Percentiles rank a stretch among this genome's conserved stretches.
These are phyloP conservation scores for Nannizziopsis arthrosporioides DNA, from an alignment of 2,329 filamentous ascomycete genomes.

Conservation along the genomic window DNA sequence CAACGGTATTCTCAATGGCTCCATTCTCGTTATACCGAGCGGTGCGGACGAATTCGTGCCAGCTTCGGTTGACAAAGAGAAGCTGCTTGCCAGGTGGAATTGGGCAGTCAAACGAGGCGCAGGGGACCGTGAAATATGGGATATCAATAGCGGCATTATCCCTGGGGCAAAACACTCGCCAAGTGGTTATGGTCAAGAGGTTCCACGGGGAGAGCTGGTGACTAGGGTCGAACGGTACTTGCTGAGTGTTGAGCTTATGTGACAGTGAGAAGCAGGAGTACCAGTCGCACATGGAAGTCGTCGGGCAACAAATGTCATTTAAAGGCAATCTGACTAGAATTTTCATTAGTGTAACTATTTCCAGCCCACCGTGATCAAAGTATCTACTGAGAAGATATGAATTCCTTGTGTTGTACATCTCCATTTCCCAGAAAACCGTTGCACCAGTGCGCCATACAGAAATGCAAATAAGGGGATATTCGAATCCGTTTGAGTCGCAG, in stretches of 20 bases:
- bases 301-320: not conserved
- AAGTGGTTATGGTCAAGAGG: slow-evolving; percentile 38
- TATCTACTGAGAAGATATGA: slow-evolving; percentile 11
- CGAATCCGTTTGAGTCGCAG: slow-evolving; percentile 1
- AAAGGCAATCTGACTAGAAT: not conserved
- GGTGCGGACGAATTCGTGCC: slow-evolving; percentile 38
- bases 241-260: slow-evolving; percentile 18
- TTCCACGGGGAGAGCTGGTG: slow-evolving; percentile 26
- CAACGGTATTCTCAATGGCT: slow-evolving; percentile 28
- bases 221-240: slow-evolving; percentile 28
- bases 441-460: slow-evolving; percentile 13
- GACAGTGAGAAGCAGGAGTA: not conserved
- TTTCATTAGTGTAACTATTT: slow-evolving; percentile 7
- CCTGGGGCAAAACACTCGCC: slow-evolving; percentile 40
- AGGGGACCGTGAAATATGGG: slow-evolving; percentile 33
- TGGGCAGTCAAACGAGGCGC: slow-evolving; percentile 26
- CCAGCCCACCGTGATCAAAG: slow-evolving; percentile 5
- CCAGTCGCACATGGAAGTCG: not conserved
- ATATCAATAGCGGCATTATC: slow-evolving; percentile 39
- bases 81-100: slow-evolving; percentile 35
- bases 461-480: slow-evolving; percentile 13
- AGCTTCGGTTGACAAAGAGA: slow-evolving; percentile 35
- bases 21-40: slow-evolving; percentile 36
- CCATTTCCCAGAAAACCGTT: slow-evolving; percentile 6
- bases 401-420: slow-evolving; percentile 10